Conservation (phyloP, 2,329 filamentous ascomycete genomes). For the Penicillium janthinellum region DNA sequence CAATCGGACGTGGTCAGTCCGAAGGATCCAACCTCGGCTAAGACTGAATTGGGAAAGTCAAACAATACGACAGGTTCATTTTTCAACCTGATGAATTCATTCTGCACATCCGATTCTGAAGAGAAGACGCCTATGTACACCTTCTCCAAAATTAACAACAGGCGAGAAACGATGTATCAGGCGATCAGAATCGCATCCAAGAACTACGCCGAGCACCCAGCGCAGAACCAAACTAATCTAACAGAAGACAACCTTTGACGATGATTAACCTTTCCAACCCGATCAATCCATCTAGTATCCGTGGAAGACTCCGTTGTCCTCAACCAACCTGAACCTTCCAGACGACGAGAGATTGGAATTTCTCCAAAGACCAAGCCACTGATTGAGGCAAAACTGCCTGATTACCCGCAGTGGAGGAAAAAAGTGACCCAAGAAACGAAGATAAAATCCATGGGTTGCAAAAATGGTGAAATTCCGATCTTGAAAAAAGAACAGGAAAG, state of each 20-base stretch:
- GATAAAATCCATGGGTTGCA: slow-evolving; percentile 16
- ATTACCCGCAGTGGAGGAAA: not conserved
- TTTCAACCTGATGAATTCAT: not conserved
- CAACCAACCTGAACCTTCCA: slow-evolving; percentile 8
- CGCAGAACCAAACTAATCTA: slow-evolving; percentile 22
- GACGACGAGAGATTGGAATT: slow-evolving; percentile 7
- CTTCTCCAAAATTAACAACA: slow-evolving; percentile 1
- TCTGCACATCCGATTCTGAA: slow-evolving; percentile 8
- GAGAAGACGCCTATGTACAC: slow-evolving; percentile 16
- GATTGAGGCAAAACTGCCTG: slow-evolving; percentile 1
- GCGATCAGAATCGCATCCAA: slow-evolving; percentile 20
- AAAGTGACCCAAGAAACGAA: slow-evolving; percentile 10
- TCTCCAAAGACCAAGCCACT: slow-evolving; percentile 4
- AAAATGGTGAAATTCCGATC: slow-evolving; percentile 28
- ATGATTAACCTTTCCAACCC: slow-evolving; percentile 20
- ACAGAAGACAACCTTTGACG: slow-evolving; percentile 10
- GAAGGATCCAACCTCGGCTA: slow-evolving; percentile 18
- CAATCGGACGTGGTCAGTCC: not conserved
- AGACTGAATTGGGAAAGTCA: not conserved
- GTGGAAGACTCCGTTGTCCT: slow-evolving; percentile 4
- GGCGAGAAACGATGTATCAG: slow-evolving; percentile 2
- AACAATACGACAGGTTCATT: not conserved
- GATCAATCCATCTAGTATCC: slow-evolving; percentile 12
- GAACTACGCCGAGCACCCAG: slow-evolving; percentile 21
- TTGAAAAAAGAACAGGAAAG: slow-evolving; percentile 27